phyloP scores from a whole-genome alignment of 1,284 basidiomycete genomes.

The Marasmius sp. region DNA sequence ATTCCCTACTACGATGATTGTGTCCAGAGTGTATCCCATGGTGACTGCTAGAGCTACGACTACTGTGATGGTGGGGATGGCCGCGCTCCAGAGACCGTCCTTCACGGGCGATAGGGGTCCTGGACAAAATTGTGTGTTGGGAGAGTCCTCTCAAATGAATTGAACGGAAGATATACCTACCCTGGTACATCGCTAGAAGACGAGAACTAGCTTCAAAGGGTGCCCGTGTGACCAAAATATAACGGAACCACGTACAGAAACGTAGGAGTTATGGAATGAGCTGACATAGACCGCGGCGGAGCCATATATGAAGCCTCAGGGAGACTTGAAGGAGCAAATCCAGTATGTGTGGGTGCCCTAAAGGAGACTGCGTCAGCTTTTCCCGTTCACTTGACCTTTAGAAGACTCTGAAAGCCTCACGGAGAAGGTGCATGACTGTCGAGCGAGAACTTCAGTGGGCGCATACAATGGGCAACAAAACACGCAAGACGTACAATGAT shows the following conservation, averaged over 20 bases:
- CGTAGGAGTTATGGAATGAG: background rate
- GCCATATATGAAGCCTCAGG: background rate
- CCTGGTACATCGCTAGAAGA: background rate
- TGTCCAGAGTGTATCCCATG: background rate
- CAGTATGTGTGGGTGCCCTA: background rate
- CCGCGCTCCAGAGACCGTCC: background rate
- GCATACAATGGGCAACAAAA: no score
- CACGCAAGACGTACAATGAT: background rate
- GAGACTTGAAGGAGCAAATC: background rate
- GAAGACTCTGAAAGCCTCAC: background rate
- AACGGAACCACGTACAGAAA: background rate
- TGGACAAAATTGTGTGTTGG: background rate
- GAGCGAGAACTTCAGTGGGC: background rate
- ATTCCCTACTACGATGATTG: background rate
- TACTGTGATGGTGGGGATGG: background rate
- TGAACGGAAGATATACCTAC: background rate
- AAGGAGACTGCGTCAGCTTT: background rate
- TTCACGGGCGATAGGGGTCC: background rate
- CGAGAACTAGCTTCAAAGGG: background rate
- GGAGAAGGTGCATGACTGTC: background rate
- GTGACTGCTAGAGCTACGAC: background rate
- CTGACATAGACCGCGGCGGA: background rate
- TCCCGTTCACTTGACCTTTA: no score
- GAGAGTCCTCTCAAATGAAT: background rate
- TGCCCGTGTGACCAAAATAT: background rate